Evolutionary conservation across 805 yeast genomes (phyloP).

Genomic region (Metschnikowia continentalis): DNA sequence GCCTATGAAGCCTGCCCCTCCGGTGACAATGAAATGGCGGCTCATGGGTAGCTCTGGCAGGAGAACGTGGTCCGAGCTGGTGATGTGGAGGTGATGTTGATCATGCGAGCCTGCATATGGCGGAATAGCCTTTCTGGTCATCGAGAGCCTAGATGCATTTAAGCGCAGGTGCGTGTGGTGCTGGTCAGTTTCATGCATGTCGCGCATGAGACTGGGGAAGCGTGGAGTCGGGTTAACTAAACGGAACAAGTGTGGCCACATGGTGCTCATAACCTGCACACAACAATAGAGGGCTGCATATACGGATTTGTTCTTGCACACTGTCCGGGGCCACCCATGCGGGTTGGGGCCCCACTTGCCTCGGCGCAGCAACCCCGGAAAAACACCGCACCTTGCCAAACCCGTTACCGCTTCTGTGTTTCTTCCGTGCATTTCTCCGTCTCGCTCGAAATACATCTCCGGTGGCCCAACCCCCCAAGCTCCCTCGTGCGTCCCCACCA

Average conservation of each 20-base stretch:
- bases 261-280: background rate
- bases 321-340: background rate
- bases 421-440: slow-evolving; percentile 1
- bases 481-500: background rate
- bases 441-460: background rate
- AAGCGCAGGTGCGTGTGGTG: background rate
- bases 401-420: background rate
- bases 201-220: background rate
- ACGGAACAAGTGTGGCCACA: background rate
- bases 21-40: slow-evolving; percentile 40
- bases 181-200: background rate
- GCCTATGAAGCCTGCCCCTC: slow-evolving; percentile 59
- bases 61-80: background rate
- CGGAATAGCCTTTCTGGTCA: background rate
- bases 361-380: slow-evolving; percentile 2
- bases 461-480: background rate
- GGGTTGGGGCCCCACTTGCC: background rate
- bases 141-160: background rate
- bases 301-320: too few relatives aligned
- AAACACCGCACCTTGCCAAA: background rate
- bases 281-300: background rate
- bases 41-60: background rate
- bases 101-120: background rate
- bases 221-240: background rate
- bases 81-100: background rate